phyloP scores from a whole-genome alignment of 2,329 filamentous ascomycete genomes.

The Penicillium sp. region DNA sequence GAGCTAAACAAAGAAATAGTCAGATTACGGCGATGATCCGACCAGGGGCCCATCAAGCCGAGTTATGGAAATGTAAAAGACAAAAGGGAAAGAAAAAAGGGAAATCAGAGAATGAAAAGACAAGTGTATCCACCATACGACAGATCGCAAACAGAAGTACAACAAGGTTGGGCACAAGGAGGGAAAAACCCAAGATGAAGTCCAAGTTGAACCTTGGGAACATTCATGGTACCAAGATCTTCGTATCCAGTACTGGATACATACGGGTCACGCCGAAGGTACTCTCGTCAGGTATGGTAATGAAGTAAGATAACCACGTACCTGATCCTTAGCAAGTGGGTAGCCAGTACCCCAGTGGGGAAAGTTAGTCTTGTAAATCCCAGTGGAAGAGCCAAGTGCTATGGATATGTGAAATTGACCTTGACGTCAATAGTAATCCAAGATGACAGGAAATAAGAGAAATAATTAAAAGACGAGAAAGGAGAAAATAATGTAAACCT shows the following conservation, averaged over 20 bases:
- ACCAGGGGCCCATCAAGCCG: constrained; percentile 10
- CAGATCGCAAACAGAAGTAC: constrained; percentile 21
- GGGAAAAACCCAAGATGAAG: constrained; percentile 8
- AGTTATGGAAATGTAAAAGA: constrained; percentile 7
- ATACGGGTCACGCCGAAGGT: background rate
- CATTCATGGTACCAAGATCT: background rate
- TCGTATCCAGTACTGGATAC: background rate
- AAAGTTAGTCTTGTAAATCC: background rate
- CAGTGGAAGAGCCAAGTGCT: too few relatives aligned
- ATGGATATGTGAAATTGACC: too few relatives aligned
- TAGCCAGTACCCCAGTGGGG: background rate
- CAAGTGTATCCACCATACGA: constrained; percentile 15
- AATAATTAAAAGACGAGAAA: background rate
- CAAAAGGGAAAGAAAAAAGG: constrained; percentile 2
- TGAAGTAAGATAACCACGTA: background rate
- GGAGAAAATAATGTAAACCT: background rate
- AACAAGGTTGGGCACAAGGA: constrained; percentile 12
- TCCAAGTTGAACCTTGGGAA: constrained; percentile 1
- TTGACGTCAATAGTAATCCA: too few relatives aligned
- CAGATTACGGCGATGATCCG: constrained; percentile 17
- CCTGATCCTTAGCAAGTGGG: background rate
- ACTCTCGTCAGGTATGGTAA: background rate
- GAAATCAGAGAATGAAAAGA: background rate
- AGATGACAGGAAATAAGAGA: background rate
- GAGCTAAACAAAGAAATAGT: constrained; percentile 24